A percentile compares a stretch with the other conserved stretches of the same genome.
Evolutionary conservation across 2,329 filamentous ascomycete genomes (phyloP).

Genomic region (Ascomycota sp.): DNA sequence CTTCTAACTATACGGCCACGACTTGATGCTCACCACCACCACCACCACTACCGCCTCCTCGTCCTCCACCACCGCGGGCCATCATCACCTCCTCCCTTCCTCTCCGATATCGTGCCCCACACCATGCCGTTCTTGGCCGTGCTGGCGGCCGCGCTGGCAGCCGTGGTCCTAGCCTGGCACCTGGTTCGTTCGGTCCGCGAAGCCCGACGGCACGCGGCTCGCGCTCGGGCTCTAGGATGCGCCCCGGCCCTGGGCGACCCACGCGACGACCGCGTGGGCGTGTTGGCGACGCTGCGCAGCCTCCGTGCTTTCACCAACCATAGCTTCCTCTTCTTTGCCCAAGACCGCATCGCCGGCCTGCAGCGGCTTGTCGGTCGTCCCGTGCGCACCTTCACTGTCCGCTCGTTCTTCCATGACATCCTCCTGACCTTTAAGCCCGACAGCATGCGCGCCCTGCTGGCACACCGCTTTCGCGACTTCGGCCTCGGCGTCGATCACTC

Average conservation of each 20-base stretch:
- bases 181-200: not conserved
- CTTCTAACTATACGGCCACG: too few relatives aligned
- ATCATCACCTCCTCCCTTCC: too few relatives aligned
- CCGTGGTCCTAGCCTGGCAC: not conserved
- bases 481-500: slow-evolving; percentile 7
- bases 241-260: slow-evolving; percentile 2
- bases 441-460: slow-evolving; percentile 10
- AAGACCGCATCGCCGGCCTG: slow-evolving; percentile 1
- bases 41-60: too few relatives aligned
- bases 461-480: slow-evolving; percentile 9
- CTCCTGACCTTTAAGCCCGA: slow-evolving; percentile 8
- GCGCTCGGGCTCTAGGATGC: slow-evolving; percentile 5
- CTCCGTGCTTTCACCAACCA: slow-evolving; percentile 4
- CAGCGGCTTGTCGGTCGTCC: slow-evolving; percentile 2
- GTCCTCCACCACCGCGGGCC: too few relatives aligned
- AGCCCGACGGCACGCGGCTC: slow-evolving; percentile 1
- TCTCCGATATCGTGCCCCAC: too few relatives aligned
- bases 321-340: slow-evolving; percentile 3
- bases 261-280: slow-evolving; percentile 4
- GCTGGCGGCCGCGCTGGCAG: not conserved
- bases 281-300: slow-evolving; percentile 2
- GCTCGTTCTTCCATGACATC: slow-evolving; percentile 4
- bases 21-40: too few relatives aligned
- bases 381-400: slow-evolving; percentile 5
- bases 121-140: not conserved